Base-by-base conservation (phyloP, 1,284 basidiomycete genomes). In the Ceratobasidium theobromae region DNA sequence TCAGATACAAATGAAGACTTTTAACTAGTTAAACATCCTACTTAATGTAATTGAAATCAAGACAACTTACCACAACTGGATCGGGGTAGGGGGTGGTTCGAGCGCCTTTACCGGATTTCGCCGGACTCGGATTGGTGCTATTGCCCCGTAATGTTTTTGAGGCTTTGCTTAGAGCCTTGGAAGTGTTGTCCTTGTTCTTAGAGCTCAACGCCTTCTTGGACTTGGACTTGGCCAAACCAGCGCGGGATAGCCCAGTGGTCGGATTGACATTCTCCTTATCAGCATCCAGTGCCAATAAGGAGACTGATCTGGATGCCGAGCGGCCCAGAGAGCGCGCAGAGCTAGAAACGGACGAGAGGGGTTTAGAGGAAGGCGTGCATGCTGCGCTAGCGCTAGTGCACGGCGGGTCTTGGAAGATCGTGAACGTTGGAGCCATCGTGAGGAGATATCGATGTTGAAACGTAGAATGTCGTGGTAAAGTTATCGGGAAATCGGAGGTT, bases 241-340 rank as follows among this genome's bases (percentile, higher is more conserved):
- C 12, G 2, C 57, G 55, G 14, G 51, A 25, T 21, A 62, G 41
- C 9, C 68, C 68, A 30, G 68, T 69, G 21, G 52, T 46, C 27
- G 68, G 68, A 48, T 69, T 57, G 43, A 66, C 30, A 55, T 69
- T 69, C 65, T 69, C 68, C 68, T 69, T 69, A 28, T 64, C 57
- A 45, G 27, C 66, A 40, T 52, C 58, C 58, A 35, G 58, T 46
- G 58, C 58, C 28, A 62, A 55, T 30, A 43, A 12, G 11, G 58
- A 41, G 46, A 46, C 40, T 41, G 58, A 62, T 28, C 46, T 51
- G 46, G 58, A 62, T 38, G 58, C 21, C 38, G 46, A 35, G 46
- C 58, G 58, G 46, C 41, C 46, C 32, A 40, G 14, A 25, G 58
- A 48, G 30, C 58, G 58, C 18, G 58, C 32, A 38, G 58, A 62